A percentile compares a stretch with the other conserved stretches of the same genome.
phyloP scores from a whole-genome alignment of 768 basidiomycete species.

The Mycena capillaripes region DNA sequence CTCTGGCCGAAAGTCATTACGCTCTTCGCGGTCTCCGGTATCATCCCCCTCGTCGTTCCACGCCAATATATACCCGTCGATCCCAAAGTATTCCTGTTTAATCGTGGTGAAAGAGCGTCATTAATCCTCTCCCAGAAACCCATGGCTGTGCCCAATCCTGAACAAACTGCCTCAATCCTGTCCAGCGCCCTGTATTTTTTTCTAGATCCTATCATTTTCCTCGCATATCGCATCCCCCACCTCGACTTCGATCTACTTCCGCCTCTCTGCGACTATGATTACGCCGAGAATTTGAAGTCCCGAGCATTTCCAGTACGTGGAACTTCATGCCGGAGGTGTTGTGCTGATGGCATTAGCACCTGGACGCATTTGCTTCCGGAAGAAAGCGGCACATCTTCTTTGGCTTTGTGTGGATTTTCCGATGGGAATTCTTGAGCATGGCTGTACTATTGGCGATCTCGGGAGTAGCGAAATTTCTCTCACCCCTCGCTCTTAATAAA shows the following conservation, averaged over 20 bases:
- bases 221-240: conserved; percentile 59
- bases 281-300: conserved; percentile 39
- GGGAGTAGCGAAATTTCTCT: conserved; percentile 45
- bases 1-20: conserved; percentile 45
- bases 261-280: conserved; percentile 73
- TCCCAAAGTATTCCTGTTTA: conserved; percentile 48
- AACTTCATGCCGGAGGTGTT: not conserved
- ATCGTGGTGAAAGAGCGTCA: not conserved
- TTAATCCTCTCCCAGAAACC: conserved; percentile 39
- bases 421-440: conserved; percentile 40
- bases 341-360: not conserved
- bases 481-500: conserved; percentile 57
- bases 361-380: conserved; percentile 19
- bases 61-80: conserved; percentile 68
- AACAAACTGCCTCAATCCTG: conserved; percentile 65
- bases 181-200: conserved; percentile 62
- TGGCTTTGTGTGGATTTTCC: conserved; percentile 57
- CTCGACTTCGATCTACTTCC: conserved; percentile 67
- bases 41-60: conserved; percentile 67
- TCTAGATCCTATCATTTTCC: conserved; percentile 64
- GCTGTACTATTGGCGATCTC: conserved; percentile 43
- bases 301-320: conserved; percentile 47
- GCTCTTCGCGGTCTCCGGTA: conserved; percentile 56
- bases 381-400: conserved; percentile 46
- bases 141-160: conserved; percentile 49